These are phyloP conservation scores for Ramaria sp. DNA, from an alignment of 768 basidiomycete genomes.

Conservation along the genomic window DNA sequence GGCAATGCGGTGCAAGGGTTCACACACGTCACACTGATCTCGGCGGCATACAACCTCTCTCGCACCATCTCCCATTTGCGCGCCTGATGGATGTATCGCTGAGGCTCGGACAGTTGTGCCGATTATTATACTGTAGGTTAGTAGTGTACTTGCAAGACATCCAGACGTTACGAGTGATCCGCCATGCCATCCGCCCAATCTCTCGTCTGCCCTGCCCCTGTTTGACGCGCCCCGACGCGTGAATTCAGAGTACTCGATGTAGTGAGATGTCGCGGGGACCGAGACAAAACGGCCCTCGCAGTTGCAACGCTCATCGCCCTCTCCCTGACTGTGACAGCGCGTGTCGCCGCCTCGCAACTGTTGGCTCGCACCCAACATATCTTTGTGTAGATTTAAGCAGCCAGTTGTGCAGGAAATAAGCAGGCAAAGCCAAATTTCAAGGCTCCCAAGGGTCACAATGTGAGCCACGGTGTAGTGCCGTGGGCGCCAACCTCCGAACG, in stretches of 20 bases:
- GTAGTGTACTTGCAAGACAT: too few relatives aligned
- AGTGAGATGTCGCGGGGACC: too few relatives aligned
- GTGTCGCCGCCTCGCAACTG: not conserved
- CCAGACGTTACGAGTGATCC: too few relatives aligned
- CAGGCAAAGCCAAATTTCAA: too few relatives aligned
- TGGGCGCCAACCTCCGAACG: constrained; percentile 10
- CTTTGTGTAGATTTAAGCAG: too few relatives aligned
- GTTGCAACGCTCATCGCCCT: not conserved
- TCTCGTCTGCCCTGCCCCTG: not conserved
- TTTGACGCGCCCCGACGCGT: not conserved
- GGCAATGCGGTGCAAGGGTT: constrained; percentile 88
- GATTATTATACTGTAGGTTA: not conserved
- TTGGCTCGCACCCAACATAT: too few relatives aligned
- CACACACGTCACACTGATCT: constrained; percentile 83
- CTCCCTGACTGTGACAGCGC: not conserved
- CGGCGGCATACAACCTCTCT: constrained; percentile 75
- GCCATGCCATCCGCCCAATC: too few relatives aligned
- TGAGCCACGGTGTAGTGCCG: not conserved
- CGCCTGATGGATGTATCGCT: not conserved
- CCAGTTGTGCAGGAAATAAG: too few relatives aligned
- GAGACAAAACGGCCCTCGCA: too few relatives aligned
- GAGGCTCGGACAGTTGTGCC: not conserved
- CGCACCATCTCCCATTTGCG: constrained; percentile 31
- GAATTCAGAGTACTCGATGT: not conserved
- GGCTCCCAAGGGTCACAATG: not conserved